phyloP scores from a whole-genome alignment of 176 grass and related monocot species.

The Puya raimondii region DNA sequence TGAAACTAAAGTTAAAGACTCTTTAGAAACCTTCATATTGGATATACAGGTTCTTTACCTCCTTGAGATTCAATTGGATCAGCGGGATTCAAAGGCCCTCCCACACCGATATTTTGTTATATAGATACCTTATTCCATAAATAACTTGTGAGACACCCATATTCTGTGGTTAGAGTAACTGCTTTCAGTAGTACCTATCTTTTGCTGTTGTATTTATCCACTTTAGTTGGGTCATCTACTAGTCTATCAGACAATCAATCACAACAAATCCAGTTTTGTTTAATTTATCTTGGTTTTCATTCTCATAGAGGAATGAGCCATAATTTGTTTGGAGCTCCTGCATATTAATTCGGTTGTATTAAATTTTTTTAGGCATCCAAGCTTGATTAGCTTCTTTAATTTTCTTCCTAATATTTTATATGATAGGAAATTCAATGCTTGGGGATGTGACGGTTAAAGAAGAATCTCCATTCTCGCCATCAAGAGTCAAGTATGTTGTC shows the following conservation, averaged over 20 bases:
- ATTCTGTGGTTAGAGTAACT: too few species aligned
- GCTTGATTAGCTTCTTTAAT: background rate
- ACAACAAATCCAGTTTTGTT: too few species aligned
- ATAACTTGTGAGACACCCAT: too few species aligned
- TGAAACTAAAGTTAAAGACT: too few species aligned
- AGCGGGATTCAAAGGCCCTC: too few species aligned
- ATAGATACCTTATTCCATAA: too few species aligned
- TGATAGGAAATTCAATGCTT: constrained; percentile 47
- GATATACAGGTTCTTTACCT: background rate
- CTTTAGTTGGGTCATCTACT: too few species aligned
- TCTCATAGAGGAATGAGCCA: background rate
- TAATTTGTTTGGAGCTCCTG: background rate
- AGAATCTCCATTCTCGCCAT: constrained; percentile 94
- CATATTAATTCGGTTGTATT: background rate
- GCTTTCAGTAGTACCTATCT: too few species aligned
- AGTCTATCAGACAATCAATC: too few species aligned
- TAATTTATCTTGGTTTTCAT: too few species aligned
- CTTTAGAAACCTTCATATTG: background rate
- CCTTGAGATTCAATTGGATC: background rate
- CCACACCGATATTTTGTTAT: too few species aligned
- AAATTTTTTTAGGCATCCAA: background rate
- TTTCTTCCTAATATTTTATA: constrained; percentile 8
- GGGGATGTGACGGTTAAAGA: constrained; percentile 62
- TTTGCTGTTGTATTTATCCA: too few species aligned
- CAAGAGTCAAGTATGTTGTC: constrained; percentile 69